Base-by-base conservation (phyloP, 2,329 filamentous ascomycete species). In the Penicillium corylophilum region DNA sequence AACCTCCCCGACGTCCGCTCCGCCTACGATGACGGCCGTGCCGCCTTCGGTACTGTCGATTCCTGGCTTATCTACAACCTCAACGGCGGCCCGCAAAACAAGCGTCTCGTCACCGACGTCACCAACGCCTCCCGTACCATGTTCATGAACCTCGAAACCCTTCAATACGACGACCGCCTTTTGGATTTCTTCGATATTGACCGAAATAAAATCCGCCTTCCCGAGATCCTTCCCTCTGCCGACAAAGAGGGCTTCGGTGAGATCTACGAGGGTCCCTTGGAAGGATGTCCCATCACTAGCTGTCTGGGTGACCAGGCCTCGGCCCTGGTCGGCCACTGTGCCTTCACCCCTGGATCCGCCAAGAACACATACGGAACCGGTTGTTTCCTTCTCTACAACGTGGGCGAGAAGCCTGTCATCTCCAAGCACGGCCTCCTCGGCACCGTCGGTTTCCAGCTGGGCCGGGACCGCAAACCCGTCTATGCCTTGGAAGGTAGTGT, bases 361-460 rank as follows among this genome's bases (percentile, higher is more conserved):
- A 95, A 95, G 79, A 95, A 94, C 72, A 95, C 90, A 0, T 95
- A 95, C 68, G 90, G 90, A 26, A 95, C 90, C 0, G 90, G 90
- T 22, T 94, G 89, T 69, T 95, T 95, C 76, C 77, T 95, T 54
- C 79, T 95, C 5, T 95, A 94, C 76, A 95, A 95, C 65, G 88
- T 95, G 38, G 91, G 91, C 46, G 80, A 85, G 29, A 86, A 89
- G 70, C 90, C 90, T 6, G 90, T 95, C 47, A 87, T 95, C 52
- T 95, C 90, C 15, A 86, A 82, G 51, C 86, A 90, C 52, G 91
- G 91, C 6, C 79, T 96, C 12, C 77, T 96, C 40, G 86, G 89
- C 13, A 96, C 91, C 0, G 85, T 96, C 23, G 91, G 88, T 3
- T 95, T 90, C 69, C 86, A 95, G 65, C 90, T 95, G 50, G 77